Percentiles rank a stretch among this genome's conserved stretches.
phyloP scores from a whole-genome alignment of 805 yeast species.

The Yamadazyma paraphyllophila region DNA sequence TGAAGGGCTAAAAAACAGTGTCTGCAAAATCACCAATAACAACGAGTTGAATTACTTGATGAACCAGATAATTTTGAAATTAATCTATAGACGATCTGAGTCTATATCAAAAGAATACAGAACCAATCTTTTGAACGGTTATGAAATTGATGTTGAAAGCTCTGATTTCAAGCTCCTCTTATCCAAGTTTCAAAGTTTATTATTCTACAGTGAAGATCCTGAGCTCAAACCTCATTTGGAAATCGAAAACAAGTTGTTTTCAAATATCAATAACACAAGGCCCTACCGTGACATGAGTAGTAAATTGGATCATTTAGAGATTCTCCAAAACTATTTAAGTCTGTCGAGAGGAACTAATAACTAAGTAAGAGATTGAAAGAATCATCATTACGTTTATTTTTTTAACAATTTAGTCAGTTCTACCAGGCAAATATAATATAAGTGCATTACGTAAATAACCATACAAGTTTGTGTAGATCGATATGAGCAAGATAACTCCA shows the following conservation, averaged over 20 bases:
- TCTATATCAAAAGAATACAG: slow-evolving; percentile 23
- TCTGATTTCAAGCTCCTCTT: slow-evolving; percentile 19
- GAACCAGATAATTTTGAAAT: slow-evolving; percentile 49
- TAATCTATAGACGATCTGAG: slow-evolving; percentile 32
- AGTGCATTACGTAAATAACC: too few relatives aligned
- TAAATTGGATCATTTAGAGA: slow-evolving; percentile 10
- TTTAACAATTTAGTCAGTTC: too few relatives aligned
- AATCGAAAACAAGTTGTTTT: not conserved
- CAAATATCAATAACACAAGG: not conserved
- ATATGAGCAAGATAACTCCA: too few relatives aligned
- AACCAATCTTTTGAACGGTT: slow-evolving; percentile 24
- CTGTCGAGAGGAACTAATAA: not conserved
- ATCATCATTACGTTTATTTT: too few relatives aligned
- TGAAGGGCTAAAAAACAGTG: slow-evolving; percentile 59
- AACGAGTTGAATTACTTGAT: slow-evolving; percentile 54
- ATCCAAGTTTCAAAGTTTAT: slow-evolving; percentile 28
- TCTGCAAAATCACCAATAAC: slow-evolving; percentile 61
- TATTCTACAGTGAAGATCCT: slow-evolving; percentile 13
- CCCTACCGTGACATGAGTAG: not conserved
- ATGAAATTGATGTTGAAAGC: slow-evolving; percentile 21
- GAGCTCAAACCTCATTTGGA: not conserved
- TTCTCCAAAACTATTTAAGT: slow-evolving; percentile 2
- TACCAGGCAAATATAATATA: too few relatives aligned
- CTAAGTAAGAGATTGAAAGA: not conserved
- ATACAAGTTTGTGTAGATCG: too few relatives aligned